A percentile compares a stretch with the other conserved stretches of the same genome.
Evolutionary conservation across 1,284 basidiomycete genomes (phyloP).

Genomic region (Trametes sp.): DNA sequence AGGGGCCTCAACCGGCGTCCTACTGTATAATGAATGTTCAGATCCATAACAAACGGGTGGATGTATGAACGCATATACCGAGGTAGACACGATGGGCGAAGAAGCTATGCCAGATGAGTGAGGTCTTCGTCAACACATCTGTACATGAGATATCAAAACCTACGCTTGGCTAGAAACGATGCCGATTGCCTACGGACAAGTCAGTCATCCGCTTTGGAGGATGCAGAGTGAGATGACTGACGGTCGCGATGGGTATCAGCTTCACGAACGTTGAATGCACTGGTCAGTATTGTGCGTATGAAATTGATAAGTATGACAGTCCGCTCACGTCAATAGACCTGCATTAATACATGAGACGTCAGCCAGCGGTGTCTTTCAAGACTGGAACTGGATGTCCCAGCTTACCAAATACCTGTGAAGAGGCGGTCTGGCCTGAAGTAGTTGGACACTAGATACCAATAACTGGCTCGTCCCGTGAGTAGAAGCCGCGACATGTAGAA

Average conservation of each 20-base stretch:
- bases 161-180: background rate
- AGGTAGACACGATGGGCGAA: slow-evolving; percentile 10
- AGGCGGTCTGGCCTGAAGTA: background rate
- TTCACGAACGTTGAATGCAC: background rate
- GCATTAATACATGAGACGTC: no score
- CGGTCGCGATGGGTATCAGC: background rate
- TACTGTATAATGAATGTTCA: background rate
- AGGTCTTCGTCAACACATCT: no score
- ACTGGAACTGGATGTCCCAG: background rate
- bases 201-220: background rate
- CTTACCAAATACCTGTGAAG: slow-evolving; percentile 6
- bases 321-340: slow-evolving; percentile 13
- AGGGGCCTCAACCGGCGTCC: background rate
- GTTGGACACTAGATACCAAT: slow-evolving; percentile 11
- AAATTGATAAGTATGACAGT: no score
- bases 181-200: background rate
- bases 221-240: background rate
- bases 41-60: background rate
- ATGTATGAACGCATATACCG: background rate
- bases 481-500: background rate
- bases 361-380: background rate
- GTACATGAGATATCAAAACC: background rate
- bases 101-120: background rate
- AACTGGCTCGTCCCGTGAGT: background rate
- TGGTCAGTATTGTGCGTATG: no score